Percentiles rank a stretch among this genome's conserved stretches.
Conservation (phyloP, 257 asterid genomes). For the Solanum bulbocastanum region DNA sequence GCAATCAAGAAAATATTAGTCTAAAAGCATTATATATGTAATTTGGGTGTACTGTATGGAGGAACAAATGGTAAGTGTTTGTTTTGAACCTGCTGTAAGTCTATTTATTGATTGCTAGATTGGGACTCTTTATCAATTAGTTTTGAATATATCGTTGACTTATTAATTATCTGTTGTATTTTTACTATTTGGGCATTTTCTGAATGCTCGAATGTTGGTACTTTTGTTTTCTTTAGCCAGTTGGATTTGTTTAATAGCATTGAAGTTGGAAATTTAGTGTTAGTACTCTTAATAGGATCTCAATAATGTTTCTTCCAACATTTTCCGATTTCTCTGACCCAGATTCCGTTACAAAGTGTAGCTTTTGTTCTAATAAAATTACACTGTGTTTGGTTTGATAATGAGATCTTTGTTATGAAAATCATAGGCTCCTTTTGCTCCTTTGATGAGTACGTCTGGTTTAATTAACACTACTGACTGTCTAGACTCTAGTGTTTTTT, state of each 20-base stretch:
- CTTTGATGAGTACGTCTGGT: too few relatives aligned
- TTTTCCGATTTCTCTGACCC: not conserved
- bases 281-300: not conserved
- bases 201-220: not conserved
- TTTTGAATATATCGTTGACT: not conserved
- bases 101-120: not conserved
- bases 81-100: not conserved
- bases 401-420: too few relatives aligned
- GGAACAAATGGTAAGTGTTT: not conserved
- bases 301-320: not conserved
- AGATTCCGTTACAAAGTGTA: not conserved
- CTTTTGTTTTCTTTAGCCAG: not conserved
- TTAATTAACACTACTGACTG: too few relatives aligned
- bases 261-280: not conserved
- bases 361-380: too few relatives aligned
- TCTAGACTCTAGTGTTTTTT: too few relatives aligned
- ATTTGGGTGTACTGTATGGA: not conserved
- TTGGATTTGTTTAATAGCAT: not conserved
- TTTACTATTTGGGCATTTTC: not conserved
- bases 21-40: not conserved
- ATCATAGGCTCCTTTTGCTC: too few relatives aligned
- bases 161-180: not conserved
- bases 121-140: not conserved
- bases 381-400: not conserved
- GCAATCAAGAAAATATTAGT: not conserved